Base-by-base conservation (phyloP, 129 eudicot genomes). In the Daucus carota region DNA sequence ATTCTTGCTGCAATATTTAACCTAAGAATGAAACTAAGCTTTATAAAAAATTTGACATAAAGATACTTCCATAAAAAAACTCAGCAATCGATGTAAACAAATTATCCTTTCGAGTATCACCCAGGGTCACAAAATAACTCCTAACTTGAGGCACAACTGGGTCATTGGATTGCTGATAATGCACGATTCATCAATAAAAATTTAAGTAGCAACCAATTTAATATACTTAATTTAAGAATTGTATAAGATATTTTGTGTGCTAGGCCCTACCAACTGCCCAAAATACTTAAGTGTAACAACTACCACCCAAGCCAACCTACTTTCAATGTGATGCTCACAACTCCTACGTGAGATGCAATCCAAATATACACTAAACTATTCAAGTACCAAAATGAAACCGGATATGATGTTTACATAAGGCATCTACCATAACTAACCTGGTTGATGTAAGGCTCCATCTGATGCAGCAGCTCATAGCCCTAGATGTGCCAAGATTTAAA, bases 401-500 rank as follows among this genome's bases (percentile, higher is more conserved):
- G 20, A 28, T 62, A n/a, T 32, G 45, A 77, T 20, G 41, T 32
- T 41, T 29, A 52, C n/a, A 33, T 31, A 79, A 80, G 67, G 77
- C 73, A 38, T 75, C 16, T 34, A 81, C 15, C 50, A 47, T 41
- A 18, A 79, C 83, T 68, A 73, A 90, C 98, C 98, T 93, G 98
- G 75, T 91, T 93, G 47, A 93, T 93, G 75, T 93, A 93, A n/a
- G 98, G 98, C 81, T 93, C 98, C 98, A 93, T 93, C 85, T 93
- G 98, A 86, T 93, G 98, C 96, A 93, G 81, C 78, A 93, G 92
- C 85, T 93, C 98, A 45, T 93, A 93, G 16, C 98, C 98, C 98
- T 93, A 75, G 79, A 87, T 24, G 75, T 63, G 70, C 73, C 60
- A 74, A 79, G 82, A 7, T 24, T 69, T 71, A 16, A 48, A 54